phyloP scores from a whole-genome alignment of 129 eudicot species.

The Ambrosia trifida region DNA sequence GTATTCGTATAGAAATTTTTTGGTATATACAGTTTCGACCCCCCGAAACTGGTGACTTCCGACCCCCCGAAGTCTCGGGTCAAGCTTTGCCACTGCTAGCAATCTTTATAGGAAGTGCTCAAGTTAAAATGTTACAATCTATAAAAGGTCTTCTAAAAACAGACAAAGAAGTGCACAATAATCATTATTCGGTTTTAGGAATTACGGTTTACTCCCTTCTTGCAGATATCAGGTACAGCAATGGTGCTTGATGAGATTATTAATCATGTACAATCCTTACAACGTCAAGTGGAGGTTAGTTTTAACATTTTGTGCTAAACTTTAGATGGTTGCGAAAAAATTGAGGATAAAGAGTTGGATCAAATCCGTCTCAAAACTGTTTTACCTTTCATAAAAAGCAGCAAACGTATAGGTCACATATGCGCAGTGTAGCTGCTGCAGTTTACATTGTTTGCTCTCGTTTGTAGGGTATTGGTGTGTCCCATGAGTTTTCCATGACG shows the following conservation, averaged over 20 bases:
- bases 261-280: slow-evolving; percentile 79
- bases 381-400: neutral
- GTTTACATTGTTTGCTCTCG: neutral
- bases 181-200: neutral
- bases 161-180: neutral
- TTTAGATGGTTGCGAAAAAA: neutral
- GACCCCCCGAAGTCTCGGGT: no score
- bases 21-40: no score
- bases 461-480: neutral
- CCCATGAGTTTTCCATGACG: neutral
- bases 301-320: neutral
- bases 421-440: neutral
- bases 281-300: slow-evolving; percentile 92
- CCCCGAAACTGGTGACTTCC: no score
- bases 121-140: no score
- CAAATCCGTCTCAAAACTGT: neutral
- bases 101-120: no score
- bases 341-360: neutral
- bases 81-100: no score
- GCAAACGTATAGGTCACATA: neutral
- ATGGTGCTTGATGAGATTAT: slow-evolving; percentile 88
- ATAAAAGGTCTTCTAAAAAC: no score
- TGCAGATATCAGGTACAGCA: slow-evolving; percentile 84
- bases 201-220: neutral
- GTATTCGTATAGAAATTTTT: no score